Evolutionary conservation across 2,329 filamentous ascomycete species (phyloP).

Genomic region (Ceratocystis papillata): DNA sequence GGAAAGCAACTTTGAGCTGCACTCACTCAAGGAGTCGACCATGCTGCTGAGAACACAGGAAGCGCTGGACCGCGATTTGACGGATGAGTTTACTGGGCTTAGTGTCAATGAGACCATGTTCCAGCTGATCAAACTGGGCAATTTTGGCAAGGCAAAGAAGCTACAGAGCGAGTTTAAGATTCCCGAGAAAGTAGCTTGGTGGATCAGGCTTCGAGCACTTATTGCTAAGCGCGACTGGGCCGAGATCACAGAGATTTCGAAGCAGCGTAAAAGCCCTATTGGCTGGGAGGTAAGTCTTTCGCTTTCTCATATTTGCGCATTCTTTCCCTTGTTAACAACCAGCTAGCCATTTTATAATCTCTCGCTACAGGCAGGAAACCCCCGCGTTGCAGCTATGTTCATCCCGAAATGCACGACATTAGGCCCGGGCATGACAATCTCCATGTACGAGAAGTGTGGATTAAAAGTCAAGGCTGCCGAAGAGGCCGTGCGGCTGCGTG

Average conservation of each 20-base stretch:
- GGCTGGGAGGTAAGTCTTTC: constrained; percentile 70
- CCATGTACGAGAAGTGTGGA: constrained; percentile 96
- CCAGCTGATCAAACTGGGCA: constrained; percentile 70
- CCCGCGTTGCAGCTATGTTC: constrained; percentile 70
- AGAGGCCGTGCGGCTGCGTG: constrained; percentile 74
- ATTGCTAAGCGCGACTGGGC: constrained; percentile 86
- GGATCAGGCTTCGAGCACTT: constrained; percentile 70
- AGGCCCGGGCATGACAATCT: constrained; percentile 57
- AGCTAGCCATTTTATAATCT: constrained; percentile 80
- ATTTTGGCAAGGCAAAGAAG: constrained; percentile 75
- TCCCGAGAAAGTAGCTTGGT: constrained; percentile 80
- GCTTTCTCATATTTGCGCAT: not conserved
- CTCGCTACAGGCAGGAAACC: constrained; percentile 77
- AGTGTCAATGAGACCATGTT: constrained; percentile 88
- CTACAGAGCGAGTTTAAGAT: constrained; percentile 88
- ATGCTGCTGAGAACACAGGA: constrained; percentile 79
- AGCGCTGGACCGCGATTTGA: constrained; percentile 71
- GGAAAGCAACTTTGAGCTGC: constrained; percentile 63
- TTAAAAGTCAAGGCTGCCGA: constrained; percentile 81
- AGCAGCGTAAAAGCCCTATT: constrained; percentile 75
- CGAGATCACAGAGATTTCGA: constrained; percentile 77
- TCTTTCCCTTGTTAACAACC: not conserved
- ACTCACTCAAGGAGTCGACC: constrained; percentile 66
- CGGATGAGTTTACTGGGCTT: constrained; percentile 65
- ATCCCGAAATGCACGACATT: constrained; percentile 75